Evolutionary conservation across 164 flowering plant genomes (phyloP).

Genomic region (Paratinospora sagittata): DNA sequence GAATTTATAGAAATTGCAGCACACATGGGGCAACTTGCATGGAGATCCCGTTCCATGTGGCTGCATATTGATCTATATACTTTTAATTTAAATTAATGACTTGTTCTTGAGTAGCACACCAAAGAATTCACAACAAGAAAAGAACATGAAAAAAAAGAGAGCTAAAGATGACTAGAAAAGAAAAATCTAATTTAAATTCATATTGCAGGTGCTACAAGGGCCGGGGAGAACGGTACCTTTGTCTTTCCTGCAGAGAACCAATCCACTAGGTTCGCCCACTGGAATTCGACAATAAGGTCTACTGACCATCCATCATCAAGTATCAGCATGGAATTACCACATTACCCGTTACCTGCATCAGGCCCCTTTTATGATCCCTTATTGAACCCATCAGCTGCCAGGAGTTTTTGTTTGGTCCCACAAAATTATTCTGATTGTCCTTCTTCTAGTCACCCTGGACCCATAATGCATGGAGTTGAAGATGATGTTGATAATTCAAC

Average conservation of each 20-base stretch:
- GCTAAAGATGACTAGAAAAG: neutral
- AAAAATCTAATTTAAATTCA: neutral
- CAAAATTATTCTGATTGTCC: conserved; percentile 28
- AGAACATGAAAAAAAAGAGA: neutral
- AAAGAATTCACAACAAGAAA: neutral
- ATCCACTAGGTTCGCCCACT: conserved; percentile 28
- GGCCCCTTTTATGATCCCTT: conserved; percentile 38
- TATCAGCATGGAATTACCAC: conserved; percentile 29
- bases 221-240: conserved; percentile 31
- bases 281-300: conserved; percentile 40
- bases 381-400: conserved; percentile 26
- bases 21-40: neutral
- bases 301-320: conserved; percentile 31
- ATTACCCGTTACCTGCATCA: conserved; percentile 26
- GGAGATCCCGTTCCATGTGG: neutral
- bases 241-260: conserved; percentile 32
- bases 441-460: conserved; percentile 34
- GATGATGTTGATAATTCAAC: conserved; percentile 29
- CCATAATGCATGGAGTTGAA: conserved; percentile 21
- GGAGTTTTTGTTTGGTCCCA: conserved; percentile 22
- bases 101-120: neutral
- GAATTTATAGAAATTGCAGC: too few species aligned
- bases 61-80: neutral
- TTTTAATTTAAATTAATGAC: neutral
- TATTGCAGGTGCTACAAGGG: conserved; percentile 9